A percentile compares a stretch with the other conserved stretches of the same genome.
These are phyloP conservation scores for Solanum okadae DNA, from an alignment of 257 asterid species.

Conservation along the genomic window DNA sequence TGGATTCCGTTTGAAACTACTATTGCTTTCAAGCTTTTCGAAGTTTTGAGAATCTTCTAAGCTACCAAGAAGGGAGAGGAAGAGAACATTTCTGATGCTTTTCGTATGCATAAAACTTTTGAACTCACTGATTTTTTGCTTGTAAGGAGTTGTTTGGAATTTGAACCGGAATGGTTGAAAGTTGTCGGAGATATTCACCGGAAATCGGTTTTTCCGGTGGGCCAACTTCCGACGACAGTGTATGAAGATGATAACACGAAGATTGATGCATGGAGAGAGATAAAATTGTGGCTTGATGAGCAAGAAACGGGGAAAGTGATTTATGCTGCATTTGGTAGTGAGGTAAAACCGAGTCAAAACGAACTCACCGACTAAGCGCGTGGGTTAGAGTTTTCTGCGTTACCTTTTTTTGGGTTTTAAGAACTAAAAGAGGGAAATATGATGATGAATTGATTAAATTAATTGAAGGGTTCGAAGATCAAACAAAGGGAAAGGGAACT, in stretches of 20 bases:
- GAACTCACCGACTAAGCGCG: constrained; percentile 16
- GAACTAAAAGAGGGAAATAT: not conserved
- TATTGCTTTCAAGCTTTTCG: constrained; percentile 8
- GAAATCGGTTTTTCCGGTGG: constrained; percentile 16
- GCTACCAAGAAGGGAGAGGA: not conserved
- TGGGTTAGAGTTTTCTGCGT: not conserved
- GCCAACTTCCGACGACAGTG: constrained; percentile 2
- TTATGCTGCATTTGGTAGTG: constrained; percentile 18
- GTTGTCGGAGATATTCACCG: constrained; percentile 4
- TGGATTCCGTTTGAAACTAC: constrained; percentile 23
- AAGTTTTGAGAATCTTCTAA: not conserved
- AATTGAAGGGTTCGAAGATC: constrained; percentile 15
- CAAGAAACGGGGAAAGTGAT: constrained; percentile 9
- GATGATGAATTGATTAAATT: not conserved
- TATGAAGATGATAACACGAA: not conserved
- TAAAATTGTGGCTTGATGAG: constrained; percentile 3
- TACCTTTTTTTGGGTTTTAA: not conserved
- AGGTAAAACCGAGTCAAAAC: constrained; percentile 5
- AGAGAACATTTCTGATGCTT: not conserved
- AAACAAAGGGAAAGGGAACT: constrained; percentile 6
- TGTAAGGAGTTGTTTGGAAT: constrained; percentile 5
- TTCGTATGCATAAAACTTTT: not conserved
- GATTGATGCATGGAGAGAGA: not conserved
- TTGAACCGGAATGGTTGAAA: constrained; percentile 20
- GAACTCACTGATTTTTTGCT: not conserved